These are phyloP conservation scores for Macrolepiota dolichaula DNA, from an alignment of 768 basidiomycete species.

Conservation along the genomic window DNA sequence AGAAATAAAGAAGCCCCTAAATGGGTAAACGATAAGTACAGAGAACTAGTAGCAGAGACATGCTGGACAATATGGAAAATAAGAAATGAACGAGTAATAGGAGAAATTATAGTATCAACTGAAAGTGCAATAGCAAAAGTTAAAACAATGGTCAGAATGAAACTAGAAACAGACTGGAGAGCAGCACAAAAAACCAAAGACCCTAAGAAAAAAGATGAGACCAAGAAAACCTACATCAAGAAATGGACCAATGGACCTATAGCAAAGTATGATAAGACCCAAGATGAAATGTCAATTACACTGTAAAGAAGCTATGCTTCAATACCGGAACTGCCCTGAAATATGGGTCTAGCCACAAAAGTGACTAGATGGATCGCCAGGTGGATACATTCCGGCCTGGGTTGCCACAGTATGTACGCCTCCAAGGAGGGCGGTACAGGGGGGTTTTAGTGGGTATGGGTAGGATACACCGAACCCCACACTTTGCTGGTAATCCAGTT, in stretches of 20 bases:
- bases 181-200: neutral
- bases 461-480: neutral
- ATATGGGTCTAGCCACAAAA: neutral
- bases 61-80: slow-evolving; percentile 4
- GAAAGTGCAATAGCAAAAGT: neutral
- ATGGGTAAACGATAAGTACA: neutral
- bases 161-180: neutral
- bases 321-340: neutral
- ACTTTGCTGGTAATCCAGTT: neutral
- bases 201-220: neutral
- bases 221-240: neutral
- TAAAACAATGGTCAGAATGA: neutral
- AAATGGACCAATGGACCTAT: neutral
- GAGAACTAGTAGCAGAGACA: slow-evolving; percentile 5
- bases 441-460: neutral
- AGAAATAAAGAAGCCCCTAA: neutral
- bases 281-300: neutral
- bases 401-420: neutral
- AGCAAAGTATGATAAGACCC: neutral
- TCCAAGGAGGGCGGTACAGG: neutral
- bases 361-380: too few relatives aligned
- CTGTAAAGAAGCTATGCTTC: neutral
- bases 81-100: too few relatives aligned
- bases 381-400: neutral
- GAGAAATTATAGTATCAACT: neutral